Conservation (phyloP, 345 rosid genomes). For the Mercurialis annua region DNA sequence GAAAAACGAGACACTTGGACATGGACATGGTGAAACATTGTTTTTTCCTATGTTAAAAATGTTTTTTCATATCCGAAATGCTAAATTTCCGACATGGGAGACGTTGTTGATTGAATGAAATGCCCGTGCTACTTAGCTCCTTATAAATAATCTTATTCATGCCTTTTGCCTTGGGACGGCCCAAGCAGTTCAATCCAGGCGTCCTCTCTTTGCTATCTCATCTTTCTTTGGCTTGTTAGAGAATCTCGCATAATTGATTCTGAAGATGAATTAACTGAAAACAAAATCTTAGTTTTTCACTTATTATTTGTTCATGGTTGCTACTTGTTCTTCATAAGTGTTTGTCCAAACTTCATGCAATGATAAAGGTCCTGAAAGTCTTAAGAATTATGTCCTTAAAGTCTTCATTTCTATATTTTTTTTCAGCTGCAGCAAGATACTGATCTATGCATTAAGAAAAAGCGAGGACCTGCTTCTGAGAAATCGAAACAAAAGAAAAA, state of each 20-base stretch:
- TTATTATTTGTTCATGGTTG: neutral
- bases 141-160: neutral
- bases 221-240: neutral
- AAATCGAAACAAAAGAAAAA: conserved; percentile 60
- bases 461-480: conserved; percentile 39
- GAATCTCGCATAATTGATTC: neutral
- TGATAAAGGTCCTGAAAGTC: neutral
- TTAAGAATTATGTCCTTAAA: neutral
- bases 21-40: no score
- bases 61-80: no score
- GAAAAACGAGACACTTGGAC: no score
- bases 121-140: no score
- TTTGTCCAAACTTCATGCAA: neutral
- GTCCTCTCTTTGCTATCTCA: neutral
- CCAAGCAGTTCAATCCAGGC: neutral
- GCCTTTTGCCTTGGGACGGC: neutral
- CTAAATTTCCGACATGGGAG: no score
- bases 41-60: no score
- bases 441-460: conserved; percentile 36
- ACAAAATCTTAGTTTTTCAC: neutral
- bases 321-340: neutral
- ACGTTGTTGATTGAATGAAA: no score
- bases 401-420: neutral
- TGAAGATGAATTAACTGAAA: neutral
- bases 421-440: conserved; percentile 26